Base-by-base conservation (phyloP, 2,329 filamentous ascomycete genomes). In the Fusarium fracticaudum region DNA sequence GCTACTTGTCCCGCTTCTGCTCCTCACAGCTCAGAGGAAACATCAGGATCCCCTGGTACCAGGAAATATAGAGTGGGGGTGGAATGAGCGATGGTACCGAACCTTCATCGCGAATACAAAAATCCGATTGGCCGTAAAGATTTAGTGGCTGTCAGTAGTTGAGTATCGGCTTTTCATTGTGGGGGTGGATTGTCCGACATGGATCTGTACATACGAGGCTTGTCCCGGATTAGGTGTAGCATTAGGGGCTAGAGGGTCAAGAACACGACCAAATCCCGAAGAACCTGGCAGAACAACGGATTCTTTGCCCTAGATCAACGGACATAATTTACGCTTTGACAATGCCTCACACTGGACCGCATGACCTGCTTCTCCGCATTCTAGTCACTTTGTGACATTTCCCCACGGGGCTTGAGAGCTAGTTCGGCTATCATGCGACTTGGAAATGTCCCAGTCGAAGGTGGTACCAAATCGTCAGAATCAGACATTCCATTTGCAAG, bases 401-500 rank as follows among this genome's bases (percentile, higher is more conserved):
- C 48, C 31, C 48, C 48, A 51, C 17, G 48, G 48, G 48, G 48
- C n/a, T 24, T 20, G 31, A n/a, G 29, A 31, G 29, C 24, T 31
- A 31, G 14, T 18, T n/a, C 14, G 22, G 22, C 22, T 50, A 8
- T n/a, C 47, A 51, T n/a, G 3, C 31, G 48, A 51, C 8, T 24
- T 24, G 3, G 12, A 15, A 35, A 31, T 15, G 3, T 20, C 15
- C 8, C 15, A 8, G 20, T 1, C n/a, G 14, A n/a, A 13, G 15
- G 7, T 10, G 0, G 9, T 2, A 13, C 6, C 10, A 8, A 18
- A 6, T 17, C 22, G 1, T n/a, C 10, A 17, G 10, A n/a, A 4
- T n/a, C 29, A n/a, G 20, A 20, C 6, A 8, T 22, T 48, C 3
- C 6, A 10, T 15, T 8, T 15, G 7, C 7, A n/a, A 31, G 47